Conservation (phyloP, 176 grass and related monocot genomes). For the Cocos nucifera region DNA sequence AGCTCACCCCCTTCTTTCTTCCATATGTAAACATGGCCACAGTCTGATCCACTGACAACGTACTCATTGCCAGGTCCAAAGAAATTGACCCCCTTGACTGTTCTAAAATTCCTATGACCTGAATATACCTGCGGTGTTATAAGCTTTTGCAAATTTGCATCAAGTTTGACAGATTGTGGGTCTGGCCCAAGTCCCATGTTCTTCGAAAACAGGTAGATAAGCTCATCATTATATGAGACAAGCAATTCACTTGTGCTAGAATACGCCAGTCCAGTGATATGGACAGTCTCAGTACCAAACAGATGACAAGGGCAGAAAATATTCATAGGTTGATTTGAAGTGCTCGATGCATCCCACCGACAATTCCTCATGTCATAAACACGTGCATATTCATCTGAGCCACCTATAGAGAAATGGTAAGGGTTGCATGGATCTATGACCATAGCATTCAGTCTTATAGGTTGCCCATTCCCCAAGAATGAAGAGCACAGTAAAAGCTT, state of each 20-base stretch:
- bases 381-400: slow-evolving; percentile 62
- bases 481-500: slow-evolving; percentile 76
- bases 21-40: slow-evolving; percentile 83
- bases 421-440: slow-evolving; percentile 55
- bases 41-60: slow-evolving; percentile 78
- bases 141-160: slow-evolving; percentile 21
- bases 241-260: slow-evolving; percentile 60
- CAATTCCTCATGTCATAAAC: slow-evolving; percentile 70
- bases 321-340: slow-evolving; percentile 37
- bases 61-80: slow-evolving; percentile 79
- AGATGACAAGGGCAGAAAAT: slow-evolving; percentile 69
- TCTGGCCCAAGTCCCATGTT: slow-evolving; percentile 52
- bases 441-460: slow-evolving; percentile 56
- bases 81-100: slow-evolving; percentile 72
- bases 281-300: slow-evolving; percentile 34
- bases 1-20: slow-evolving; percentile 64
- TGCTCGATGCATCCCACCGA: slow-evolving; percentile 24
- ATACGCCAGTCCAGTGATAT: slow-evolving; percentile 65
- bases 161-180: slow-evolving; percentile 23
- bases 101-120: slow-evolving; percentile 75
- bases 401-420: slow-evolving; percentile 58
- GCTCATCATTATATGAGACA: slow-evolving; percentile 76
- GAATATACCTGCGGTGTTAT: slow-evolving; percentile 42
- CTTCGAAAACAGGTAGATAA: slow-evolving; percentile 63
- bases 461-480: slow-evolving; percentile 34